A percentile compares a stretch with the other conserved stretches of the same genome.
Evolutionary conservation across 768 basidiomycete genomes (phyloP).

Genomic region (Thelephora ganbajun): DNA sequence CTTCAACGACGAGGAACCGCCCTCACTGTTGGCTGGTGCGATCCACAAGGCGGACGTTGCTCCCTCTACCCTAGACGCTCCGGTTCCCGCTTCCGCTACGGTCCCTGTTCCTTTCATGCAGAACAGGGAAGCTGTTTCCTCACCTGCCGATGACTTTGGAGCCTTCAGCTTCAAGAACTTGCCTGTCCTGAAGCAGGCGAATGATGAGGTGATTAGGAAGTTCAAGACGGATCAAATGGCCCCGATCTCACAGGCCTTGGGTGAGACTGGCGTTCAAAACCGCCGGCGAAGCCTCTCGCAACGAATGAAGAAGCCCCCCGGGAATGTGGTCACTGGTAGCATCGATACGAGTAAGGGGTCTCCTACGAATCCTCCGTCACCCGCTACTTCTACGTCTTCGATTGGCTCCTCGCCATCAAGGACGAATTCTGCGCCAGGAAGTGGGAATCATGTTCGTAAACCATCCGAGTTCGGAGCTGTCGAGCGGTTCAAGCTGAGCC

Average conservation of each 20-base stretch:
- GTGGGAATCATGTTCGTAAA: constrained; percentile 58
- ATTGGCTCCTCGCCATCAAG: constrained; percentile 84
- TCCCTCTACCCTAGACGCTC: constrained; percentile 16
- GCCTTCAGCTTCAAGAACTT: constrained; percentile 98
- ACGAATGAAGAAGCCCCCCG: constrained; percentile 69
- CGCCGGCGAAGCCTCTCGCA: constrained; percentile 76
- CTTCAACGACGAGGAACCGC: constrained; percentile 80
- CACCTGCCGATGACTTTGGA: constrained; percentile 83
- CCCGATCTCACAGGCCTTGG: constrained; percentile 60
- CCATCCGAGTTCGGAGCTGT: constrained; percentile 83
- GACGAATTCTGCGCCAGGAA: constrained; percentile 60
- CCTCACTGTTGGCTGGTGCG: constrained; percentile 33
- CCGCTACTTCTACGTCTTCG: constrained; percentile 83
- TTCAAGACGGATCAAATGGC: constrained; percentile 82
- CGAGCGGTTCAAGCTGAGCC: constrained; percentile 76
- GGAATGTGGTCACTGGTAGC: constrained; percentile 43
- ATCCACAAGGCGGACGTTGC: constrained; percentile 29
- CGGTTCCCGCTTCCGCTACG: constrained; percentile 12
- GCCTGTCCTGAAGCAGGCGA: constrained; percentile 90
- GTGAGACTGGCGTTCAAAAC: constrained; percentile 42
- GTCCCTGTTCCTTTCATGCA: constrained; percentile 25
- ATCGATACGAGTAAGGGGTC: constrained; percentile 42
- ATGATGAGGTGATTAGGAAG: constrained; percentile 96
- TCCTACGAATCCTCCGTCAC: constrained; percentile 75
- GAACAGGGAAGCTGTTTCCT: constrained; percentile 27